These are phyloP conservation scores for Cucumis sativus DNA, from an alignment of 306 rosid genomes.

Conservation along the genomic window Cucumber_9930_V3 NC_026655.2:5121001-5121500, in stretches of 20 bases:
- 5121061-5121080: neutral
- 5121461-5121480: slow-evolving; percentile 41
- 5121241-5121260: slow-evolving; percentile 82
- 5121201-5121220: neutral
- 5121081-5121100: neutral
- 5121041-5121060: slow-evolving; percentile 13
- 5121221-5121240: slow-evolving; percentile 55
- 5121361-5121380: slow-evolving; percentile 5
- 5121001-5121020: slow-evolving; percentile 92
- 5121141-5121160: neutral
- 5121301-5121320: slow-evolving; percentile 28
- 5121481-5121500: neutral
- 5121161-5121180: neutral
- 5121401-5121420: slow-evolving; percentile 90
- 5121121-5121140: neutral
- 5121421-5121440: slow-evolving; percentile 94
- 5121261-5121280: slow-evolving; percentile 53
- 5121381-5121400: slow-evolving; percentile 78
- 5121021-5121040: slow-evolving; percentile 99
- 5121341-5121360: slow-evolving; percentile 5
- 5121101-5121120: neutral
- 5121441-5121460: slow-evolving; percentile 82
- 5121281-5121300: slow-evolving; percentile 84
- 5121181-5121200: neutral
- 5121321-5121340: slow-evolving; percentile 1